Evolutionary conservation across 257 asterid species (phyloP), one percentile per base, ranked within the genome.

Genomic region (Nicotiana attenuata): DNA sequence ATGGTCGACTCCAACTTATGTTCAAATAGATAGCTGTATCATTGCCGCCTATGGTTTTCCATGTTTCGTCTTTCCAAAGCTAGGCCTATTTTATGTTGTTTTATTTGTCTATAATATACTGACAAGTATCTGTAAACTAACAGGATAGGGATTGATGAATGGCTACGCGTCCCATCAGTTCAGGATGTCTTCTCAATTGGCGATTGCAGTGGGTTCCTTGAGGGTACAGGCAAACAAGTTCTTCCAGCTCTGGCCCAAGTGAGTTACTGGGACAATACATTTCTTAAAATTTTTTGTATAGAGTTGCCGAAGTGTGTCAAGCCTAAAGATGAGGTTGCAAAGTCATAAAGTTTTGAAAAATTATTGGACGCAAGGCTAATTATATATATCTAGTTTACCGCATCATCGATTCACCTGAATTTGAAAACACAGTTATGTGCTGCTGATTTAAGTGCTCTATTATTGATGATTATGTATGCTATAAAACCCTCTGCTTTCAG

Each of bases 171-270:
- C 63, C 98, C 99, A 17, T 86, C 97, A 1, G 93, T 85, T 83
- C 87, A 82, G 76, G 98, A 96, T 87, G 97, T 90, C 82, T 94
- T 88, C 88, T 92, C 99, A 38, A 90, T 94, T 64, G 99, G 99
- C 80, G 99, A 96, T 85, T 96, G 98, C 80, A 84, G 97, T 65
- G 99, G 99, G 33, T 96, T 96, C 71, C 98, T 96, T 33, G 98
- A 94, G 86, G 89, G 90, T 84, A 92, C 97, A 5, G 97, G 97
- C 86, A 96, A 81, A 83, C 92, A 93, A 9, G 99, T 96, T 73
- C 99, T 96, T 88, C 99, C 98, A 67, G 99, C 98, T 75, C 83
- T 96, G 71, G 99, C 99, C 68, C 98, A 96, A 93, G 98, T 90
- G 78, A 84, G 66, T 60, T 60, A 60, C 16, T 3, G 29, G 26